These are phyloP conservation scores for Diospyros kaki DNA, from an alignment of 148 eudicot genomes.

Conservation along the genomic window DNA sequence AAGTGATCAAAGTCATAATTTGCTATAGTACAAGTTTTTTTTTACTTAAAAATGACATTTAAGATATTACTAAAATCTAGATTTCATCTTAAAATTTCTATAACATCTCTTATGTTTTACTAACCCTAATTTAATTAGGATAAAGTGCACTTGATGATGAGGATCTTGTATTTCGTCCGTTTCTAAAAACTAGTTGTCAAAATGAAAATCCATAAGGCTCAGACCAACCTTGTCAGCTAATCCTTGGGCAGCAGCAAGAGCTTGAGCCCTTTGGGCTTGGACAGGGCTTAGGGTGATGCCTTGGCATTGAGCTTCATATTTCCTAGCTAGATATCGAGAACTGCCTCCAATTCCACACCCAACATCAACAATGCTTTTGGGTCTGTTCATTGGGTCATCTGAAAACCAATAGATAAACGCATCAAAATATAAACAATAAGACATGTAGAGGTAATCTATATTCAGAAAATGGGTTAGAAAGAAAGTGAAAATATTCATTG, in stretches of 20 bases:
- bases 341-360: conserved; percentile 98
- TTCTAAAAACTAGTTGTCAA: neutral
- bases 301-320: conserved; percentile 55
- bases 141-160: no score
- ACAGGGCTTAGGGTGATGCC: conserved; percentile 86
- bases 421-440: neutral
- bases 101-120: no score
- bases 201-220: neutral
- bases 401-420: conserved; percentile 19
- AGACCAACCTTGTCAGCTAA: conserved; percentile 59
- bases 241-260: conserved; percentile 77
- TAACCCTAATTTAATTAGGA: neutral
- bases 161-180: no score
- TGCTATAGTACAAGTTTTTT: no score
- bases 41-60: no score
- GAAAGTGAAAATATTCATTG: no score
- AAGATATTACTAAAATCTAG: no score
- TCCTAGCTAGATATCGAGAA: conserved; percentile 69
- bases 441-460: neutral
- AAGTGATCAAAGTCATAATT: no score
- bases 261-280: conserved; percentile 83
- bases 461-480: neutral
- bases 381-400: conserved; percentile 54
- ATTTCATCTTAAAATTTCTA: no score
- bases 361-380: conserved; percentile 62